A percentile compares a stretch with the other conserved stretches of the same genome.
phyloP scores from a whole-genome alignment of 1,139 yeast genomes.

The Pichia sp. region DNA sequence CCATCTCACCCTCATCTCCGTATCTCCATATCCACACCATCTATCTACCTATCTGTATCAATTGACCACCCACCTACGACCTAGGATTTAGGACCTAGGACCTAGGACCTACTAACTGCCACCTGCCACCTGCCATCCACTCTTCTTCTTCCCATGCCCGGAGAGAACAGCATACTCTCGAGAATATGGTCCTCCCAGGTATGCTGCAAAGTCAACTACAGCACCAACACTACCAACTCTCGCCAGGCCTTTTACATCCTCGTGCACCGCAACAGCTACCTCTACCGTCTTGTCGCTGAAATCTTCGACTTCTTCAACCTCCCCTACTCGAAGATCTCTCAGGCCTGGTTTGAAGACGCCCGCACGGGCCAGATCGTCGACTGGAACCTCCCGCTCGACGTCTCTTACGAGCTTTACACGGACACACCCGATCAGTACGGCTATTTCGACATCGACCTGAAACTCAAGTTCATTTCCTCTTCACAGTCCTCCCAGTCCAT shows the following conservation, averaged over 20 bases:
- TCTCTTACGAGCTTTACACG: background rate
- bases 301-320: constrained; percentile 5
- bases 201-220: constrained; percentile 2
- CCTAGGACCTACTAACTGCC: background rate
- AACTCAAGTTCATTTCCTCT: background rate
- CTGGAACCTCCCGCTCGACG: constrained; percentile 6
- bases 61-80: too few relatives aligned
- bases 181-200: constrained; percentile 4
- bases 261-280: constrained; percentile 7
- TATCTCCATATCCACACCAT: background rate
- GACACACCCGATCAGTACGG: background rate
- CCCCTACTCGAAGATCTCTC: background rate
- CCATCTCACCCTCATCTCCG: background rate
- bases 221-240: background rate
- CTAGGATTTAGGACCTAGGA: too few relatives aligned
- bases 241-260: background rate
- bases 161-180: background rate
- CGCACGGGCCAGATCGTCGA: background rate
- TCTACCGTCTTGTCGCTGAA: background rate
- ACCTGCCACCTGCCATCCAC: background rate
- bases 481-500: constrained; percentile 2
- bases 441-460: constrained; percentile 1
- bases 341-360: background rate
- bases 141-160: background rate
- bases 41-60: too few relatives aligned